Conservation (phyloP, 169 alveolate genomes). For the Plasmodium falciparum region DNA sequence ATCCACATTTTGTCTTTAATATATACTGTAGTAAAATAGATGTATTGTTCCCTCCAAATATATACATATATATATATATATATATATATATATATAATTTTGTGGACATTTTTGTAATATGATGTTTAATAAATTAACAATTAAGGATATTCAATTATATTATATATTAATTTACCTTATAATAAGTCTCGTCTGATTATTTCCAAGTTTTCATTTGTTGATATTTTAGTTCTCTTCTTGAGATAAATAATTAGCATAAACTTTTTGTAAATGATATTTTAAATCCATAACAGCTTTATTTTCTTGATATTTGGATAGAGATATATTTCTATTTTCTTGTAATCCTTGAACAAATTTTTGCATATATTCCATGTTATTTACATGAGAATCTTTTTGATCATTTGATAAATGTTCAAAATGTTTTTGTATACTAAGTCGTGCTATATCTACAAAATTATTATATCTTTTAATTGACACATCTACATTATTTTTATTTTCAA, state of each 20-base stretch:
- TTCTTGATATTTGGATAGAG: slow-evolving; percentile 35
- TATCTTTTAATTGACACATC: slow-evolving; percentile 37
- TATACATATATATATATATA: too few relatives aligned
- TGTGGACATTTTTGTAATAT: neutral
- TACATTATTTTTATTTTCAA: slow-evolving; percentile 32
- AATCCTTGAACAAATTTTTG: slow-evolving; percentile 42
- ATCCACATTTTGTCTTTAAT: too few relatives aligned
- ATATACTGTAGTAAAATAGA: too few relatives aligned
- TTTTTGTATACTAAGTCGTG: slow-evolving; percentile 6
- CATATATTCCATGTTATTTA: slow-evolving; percentile 23
- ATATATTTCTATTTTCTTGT: slow-evolving; percentile 14
- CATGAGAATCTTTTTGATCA: slow-evolving; percentile 12
- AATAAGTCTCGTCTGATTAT: neutral
- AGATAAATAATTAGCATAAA: neutral
- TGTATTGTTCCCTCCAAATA: too few relatives aligned
- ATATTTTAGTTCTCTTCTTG: neutral
- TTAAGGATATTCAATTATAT: neutral
- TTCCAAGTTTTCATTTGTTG: neutral
- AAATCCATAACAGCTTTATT: slow-evolving; percentile 35
- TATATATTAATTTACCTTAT: neutral
- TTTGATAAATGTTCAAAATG: slow-evolving; percentile 21
- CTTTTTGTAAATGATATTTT: slow-evolving; percentile 10
- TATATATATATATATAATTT: neutral
- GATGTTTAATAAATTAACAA: neutral
- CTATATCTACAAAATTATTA: slow-evolving; percentile 53